phyloP scores from a whole-genome alignment of 192 early-diverging fungal species.

The Chytriomyces sp. region DNA sequence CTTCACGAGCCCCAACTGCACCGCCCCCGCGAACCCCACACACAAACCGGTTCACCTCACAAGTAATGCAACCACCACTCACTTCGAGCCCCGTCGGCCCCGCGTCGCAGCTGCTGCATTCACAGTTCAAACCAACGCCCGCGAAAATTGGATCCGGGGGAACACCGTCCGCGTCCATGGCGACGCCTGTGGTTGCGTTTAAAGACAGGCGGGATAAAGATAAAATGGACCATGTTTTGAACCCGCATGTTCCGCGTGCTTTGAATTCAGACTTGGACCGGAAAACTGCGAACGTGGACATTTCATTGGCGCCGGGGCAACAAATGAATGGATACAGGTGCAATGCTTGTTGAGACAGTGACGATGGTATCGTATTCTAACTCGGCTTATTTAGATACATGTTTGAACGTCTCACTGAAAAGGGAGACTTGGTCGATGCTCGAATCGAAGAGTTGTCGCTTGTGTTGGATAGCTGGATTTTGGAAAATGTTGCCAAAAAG shows the following conservation, averaged over 20 bases:
- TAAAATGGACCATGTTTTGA: conserved; percentile 62
- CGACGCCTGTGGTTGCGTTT: background rate
- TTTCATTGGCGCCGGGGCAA: conserved; percentile 46
- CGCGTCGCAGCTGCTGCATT: too few relatives aligned
- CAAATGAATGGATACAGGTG: conserved; percentile 63
- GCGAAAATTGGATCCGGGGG: too few relatives aligned
- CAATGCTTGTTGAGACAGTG: background rate
- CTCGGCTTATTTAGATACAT: conserved; percentile 57
- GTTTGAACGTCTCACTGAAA: conserved; percentile 75
- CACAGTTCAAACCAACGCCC: too few relatives aligned
- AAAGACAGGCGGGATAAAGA: conserved; percentile 35
- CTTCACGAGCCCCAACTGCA: background rate
- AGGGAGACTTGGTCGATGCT: conserved; percentile 60
- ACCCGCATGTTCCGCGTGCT: conserved; percentile 56
- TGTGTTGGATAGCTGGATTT: conserved; percentile 44
- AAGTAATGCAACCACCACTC: background rate
- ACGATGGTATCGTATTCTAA: background rate
- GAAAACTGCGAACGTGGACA: conserved; percentile 29
- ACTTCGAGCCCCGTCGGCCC: background rate
- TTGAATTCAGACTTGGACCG: background rate
- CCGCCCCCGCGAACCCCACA: background rate
- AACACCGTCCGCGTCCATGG: background rate
- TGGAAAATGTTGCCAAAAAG: conserved; percentile 15
- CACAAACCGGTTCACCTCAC: background rate
- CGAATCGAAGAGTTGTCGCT: conserved; percentile 64